Evolutionary conservation across 495 filamentous ascomycete species (phyloP).

Genomic region (Hypoxylon trugodes): DNA sequence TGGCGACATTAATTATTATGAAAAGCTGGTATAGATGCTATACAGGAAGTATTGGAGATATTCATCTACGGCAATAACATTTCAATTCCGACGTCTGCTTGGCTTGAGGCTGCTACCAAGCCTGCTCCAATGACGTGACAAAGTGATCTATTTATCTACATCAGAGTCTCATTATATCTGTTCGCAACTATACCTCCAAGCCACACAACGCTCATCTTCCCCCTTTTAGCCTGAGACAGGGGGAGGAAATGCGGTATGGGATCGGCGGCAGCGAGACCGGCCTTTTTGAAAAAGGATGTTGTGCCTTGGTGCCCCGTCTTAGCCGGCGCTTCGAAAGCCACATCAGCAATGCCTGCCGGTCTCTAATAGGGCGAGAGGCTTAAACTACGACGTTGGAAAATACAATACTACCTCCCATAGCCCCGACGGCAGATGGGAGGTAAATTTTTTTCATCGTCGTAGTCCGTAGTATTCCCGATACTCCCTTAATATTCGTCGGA

Average conservation of each 20-base stretch:
- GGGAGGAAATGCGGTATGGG: not conserved
- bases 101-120: not conserved
- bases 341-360: not conserved
- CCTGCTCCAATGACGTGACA: not conserved
- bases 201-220: constrained; percentile 1
- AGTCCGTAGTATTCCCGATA: constrained; percentile 2
- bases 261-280: constrained; percentile 22
- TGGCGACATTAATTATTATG: not conserved
- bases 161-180: not conserved
- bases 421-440: not conserved
- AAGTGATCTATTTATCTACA: not conserved
- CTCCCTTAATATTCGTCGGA: not conserved
- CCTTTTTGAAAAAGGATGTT: not conserved
- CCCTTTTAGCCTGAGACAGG: constrained; percentile 26
- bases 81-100: not conserved
- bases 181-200: constrained; percentile 5
- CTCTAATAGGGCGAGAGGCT: constrained; percentile 11
- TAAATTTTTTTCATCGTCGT: not conserved
- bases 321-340: not conserved
- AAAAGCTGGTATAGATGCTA: not conserved
- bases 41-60: not conserved
- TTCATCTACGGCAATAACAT: not conserved
- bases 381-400: constrained; percentile 14
- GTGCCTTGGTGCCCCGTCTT: not conserved
- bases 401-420: constrained; percentile 8